Base-by-base conservation (phyloP, 1,284 basidiomycete genomes). In the Filobasidium uniguttulatum region DNA sequence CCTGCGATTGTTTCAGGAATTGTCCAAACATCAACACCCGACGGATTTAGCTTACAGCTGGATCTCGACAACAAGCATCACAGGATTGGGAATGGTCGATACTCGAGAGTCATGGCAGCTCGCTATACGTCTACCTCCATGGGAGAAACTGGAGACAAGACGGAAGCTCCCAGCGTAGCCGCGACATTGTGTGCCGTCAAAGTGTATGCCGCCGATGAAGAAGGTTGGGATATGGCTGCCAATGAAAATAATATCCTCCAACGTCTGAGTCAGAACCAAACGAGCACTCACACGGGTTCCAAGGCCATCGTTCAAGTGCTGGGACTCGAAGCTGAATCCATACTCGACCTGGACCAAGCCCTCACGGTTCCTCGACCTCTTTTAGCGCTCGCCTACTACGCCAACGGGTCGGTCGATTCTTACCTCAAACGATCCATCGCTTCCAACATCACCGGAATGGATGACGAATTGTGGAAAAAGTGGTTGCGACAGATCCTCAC, bases 401-500 rank as follows among this genome's bases (percentile, higher is more conserved):
- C 31, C 17, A 36, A 41, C 10, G 50, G 50, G 10, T 35, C 45
- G 14, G 37, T 52, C 23, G 46, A 38, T 5, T 34, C 45, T 31
- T 48, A 47, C 26, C 12, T 48, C 5, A 52, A 48, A 33, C 37
- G 30, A 20, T 17, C 25, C 14, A 20, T 31, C 22, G 41, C 29
- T n/a, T n/a, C n/a, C n/a, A n/a, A n/a, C n/a, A n/a, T n/a, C n/a
- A n/a, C n/a, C n/a, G 23, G 22, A 10, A 28, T 52, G 12, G 46
- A 33, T 15, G 31, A 28, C 4, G 31, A 12, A 4, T 19, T 52
- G 9, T 52, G 50, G 50, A 40, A 25, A 31, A 44, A 30, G 20
- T 52, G 50, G 50, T 43, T 52, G 31, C n/a, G 37, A 22, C 50
- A 52, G 25, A 46, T 45, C 3, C 26, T 52, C 6, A 56, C 59